phyloP scores from a whole-genome alignment of 352 stramenopile species.

The Phytopythium sindhum region DNA sequence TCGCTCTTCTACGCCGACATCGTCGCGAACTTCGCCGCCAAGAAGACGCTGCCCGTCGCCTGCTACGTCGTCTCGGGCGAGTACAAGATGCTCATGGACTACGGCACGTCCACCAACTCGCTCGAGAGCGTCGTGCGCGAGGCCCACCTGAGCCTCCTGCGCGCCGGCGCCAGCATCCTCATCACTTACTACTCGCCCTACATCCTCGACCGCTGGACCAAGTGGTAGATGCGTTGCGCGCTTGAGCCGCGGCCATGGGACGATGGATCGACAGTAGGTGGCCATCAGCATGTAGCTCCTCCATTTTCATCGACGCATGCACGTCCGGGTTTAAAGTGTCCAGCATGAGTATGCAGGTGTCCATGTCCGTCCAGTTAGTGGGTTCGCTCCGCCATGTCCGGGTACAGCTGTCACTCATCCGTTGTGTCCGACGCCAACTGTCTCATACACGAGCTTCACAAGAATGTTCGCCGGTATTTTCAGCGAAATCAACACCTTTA shows the following conservation, averaged over 20 bases:
- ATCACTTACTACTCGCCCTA: slow-evolving; percentile 97
- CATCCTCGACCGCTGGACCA: slow-evolving; percentile 79
- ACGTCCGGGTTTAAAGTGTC: too few relatives aligned
- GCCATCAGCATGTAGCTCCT: not conserved
- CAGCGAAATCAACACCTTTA: not conserved
- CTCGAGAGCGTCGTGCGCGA: slow-evolving; percentile 85
- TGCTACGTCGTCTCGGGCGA: slow-evolving; percentile 99
- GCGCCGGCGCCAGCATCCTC: slow-evolving; percentile 96
- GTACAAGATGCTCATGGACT: slow-evolving; percentile 99
- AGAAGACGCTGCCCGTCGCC: slow-evolving; percentile 93
- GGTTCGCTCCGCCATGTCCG: not conserved
- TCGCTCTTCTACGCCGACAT: slow-evolving; percentile 99
- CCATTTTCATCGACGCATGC: not conserved
- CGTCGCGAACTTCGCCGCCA: slow-evolving; percentile 91
- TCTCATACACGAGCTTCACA: not conserved
- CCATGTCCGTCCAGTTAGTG: not conserved
- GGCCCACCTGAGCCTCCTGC: slow-evolving; percentile 73
- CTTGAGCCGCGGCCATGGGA: not conserved
- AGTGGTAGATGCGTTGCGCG: slow-evolving; percentile 47
- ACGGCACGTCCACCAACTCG: slow-evolving; percentile 76
- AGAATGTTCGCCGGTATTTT: not conserved
- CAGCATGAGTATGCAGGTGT: too few relatives aligned
- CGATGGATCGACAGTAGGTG: too few relatives aligned
- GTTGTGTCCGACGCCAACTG: not conserved
- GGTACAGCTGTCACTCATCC: too few relatives aligned